A percentile compares a stretch with the other conserved stretches of the same genome.
Conservation (phyloP, 345 rosid species). For the Eucalyptus erythrocorys region DNA sequence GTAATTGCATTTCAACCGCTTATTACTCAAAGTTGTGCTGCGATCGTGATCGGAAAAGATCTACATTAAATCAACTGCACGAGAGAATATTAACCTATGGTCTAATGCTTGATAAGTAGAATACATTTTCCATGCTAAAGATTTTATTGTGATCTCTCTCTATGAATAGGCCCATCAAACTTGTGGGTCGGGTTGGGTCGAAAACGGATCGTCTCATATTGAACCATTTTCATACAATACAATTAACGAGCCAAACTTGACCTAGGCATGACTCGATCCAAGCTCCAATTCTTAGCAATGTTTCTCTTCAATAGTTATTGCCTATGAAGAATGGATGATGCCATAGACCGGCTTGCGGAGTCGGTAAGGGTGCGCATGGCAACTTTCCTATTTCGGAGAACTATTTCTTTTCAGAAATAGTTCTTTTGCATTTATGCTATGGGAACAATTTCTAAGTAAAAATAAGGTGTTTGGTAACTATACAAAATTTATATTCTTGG, state of each 20-base stretch:
- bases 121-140: background rate
- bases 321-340: background rate
- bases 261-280: too few species aligned
- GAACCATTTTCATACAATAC: too few species aligned
- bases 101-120: background rate
- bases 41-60: background rate
- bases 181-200: rapidly evolving
- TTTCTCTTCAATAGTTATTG: too few species aligned
- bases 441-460: too few species aligned
- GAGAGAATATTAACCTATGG: background rate
- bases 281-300: background rate
- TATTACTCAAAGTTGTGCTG: background rate
- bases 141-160: background rate
- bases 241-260: background rate
- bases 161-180: background rate
- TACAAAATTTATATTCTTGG: too few species aligned
- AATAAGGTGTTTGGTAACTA: too few species aligned
- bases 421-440: too few species aligned
- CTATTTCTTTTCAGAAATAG: too few species aligned
- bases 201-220: too few species aligned
- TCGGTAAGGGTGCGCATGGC: too few species aligned
- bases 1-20: background rate
- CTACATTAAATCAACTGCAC: background rate
- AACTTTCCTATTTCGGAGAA: too few species aligned
- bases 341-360: background rate